Evolutionary conservation across 495 filamentous ascomycete genomes (phyloP).

Genomic region (Chaetomium tenue): DNA sequence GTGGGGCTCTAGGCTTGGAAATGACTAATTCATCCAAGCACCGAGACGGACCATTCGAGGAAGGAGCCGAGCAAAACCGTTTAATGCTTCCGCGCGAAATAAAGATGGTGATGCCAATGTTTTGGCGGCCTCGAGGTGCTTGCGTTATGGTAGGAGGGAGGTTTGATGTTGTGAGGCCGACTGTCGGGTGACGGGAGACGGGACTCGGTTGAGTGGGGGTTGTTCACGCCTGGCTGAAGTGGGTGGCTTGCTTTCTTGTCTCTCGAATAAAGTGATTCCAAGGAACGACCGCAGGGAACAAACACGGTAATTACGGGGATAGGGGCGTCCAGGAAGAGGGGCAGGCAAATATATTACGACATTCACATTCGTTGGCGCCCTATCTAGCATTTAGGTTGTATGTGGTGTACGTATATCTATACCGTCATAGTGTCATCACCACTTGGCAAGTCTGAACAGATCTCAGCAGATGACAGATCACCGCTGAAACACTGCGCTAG

Average conservation of each 20-base stretch:
- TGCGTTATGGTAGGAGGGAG: neutral
- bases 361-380: neutral
- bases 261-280: no score
- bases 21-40: slow-evolving; percentile 17
- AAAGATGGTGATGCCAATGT: neutral
- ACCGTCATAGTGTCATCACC: no score
- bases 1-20: slow-evolving; percentile 7
- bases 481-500: neutral
- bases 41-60: neutral
- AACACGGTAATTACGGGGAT: neutral
- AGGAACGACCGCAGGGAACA: neutral
- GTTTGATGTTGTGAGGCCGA: neutral
- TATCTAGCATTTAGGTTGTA: neutral
- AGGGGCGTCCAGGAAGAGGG: neutral
- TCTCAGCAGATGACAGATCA: slow-evolving; percentile 8
- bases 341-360: slow-evolving; percentile 8
- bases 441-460: neutral
- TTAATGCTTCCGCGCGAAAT: neutral
- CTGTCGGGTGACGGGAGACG: neutral
- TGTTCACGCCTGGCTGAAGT: no score
- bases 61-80: neutral
- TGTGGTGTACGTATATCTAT: neutral
- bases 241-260: neutral
- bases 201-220: neutral
- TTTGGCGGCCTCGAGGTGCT: neutral